These are phyloP conservation scores for Auricularia cornea DNA, from an alignment of 768 basidiomycete genomes.

Conservation along the genomic window DNA sequence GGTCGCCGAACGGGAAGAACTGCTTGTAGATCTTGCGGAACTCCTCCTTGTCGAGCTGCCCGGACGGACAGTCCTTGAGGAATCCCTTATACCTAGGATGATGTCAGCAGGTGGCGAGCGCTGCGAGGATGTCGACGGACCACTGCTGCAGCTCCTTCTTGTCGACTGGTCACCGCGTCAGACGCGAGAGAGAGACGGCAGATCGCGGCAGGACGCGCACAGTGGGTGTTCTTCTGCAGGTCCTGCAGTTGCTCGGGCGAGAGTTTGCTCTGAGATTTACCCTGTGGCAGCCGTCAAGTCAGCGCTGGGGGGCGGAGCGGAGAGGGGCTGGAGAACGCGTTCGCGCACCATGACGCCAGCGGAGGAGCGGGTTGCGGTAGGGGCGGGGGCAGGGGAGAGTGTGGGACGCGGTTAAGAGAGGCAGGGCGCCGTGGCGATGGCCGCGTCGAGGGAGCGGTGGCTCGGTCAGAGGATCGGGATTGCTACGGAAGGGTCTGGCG, in stretches of 20 bases:
- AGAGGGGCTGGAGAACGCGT: constrained; percentile 1
- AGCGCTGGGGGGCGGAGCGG: neutral
- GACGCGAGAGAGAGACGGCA: neutral
- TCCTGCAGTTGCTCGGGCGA: constrained; percentile 89
- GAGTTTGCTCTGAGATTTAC: constrained; percentile 94
- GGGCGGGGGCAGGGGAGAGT: no score
- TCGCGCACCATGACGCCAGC: neutral
- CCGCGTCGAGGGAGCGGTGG: no score
- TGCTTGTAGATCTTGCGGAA: constrained; percentile 98
- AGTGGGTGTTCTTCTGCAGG: constrained; percentile 97
- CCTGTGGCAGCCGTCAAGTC: constrained; percentile 37
- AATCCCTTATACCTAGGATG: constrained; percentile 94
- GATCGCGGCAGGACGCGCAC: constrained; percentile 71
- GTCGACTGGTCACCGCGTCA: constrained; percentile 54
- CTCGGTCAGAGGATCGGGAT: no score
- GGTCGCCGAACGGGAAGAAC: constrained; percentile 99
- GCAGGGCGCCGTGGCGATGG: no score
- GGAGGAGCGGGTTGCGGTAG: no score
- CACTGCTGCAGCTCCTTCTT: constrained; percentile 84
- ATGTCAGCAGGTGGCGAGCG: neutral
- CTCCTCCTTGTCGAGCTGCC: constrained; percentile 90
- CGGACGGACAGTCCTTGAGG: constrained; percentile 96
- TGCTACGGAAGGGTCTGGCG: neutral
- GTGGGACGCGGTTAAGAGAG: no score
- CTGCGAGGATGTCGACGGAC: neutral